These are phyloP conservation scores for Phytophthora quininea DNA, from an alignment of 352 stramenopile species.

Conservation along the genomic window DNA sequence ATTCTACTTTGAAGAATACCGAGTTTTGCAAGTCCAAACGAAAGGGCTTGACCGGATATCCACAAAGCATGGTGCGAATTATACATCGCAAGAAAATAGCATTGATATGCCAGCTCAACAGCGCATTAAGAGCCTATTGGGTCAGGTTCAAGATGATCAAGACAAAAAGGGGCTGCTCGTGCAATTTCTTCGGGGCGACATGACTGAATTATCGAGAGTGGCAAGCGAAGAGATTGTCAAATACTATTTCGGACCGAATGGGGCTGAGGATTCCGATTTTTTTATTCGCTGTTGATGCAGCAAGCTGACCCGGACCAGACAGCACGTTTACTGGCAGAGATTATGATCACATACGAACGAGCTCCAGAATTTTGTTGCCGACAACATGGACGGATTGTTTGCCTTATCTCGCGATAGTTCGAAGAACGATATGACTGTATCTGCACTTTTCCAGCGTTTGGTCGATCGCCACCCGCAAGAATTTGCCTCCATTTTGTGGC, in stretches of 20 bases:
- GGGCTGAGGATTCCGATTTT: slow-evolving; percentile 33
- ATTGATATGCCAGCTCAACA: slow-evolving; percentile 28
- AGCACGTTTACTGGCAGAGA: slow-evolving; percentile 33
- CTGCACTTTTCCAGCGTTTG: slow-evolving; percentile 56
- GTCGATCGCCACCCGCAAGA: slow-evolving; percentile 62
- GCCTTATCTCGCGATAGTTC: slow-evolving; percentile 1
- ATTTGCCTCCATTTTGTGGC: slow-evolving; percentile 65
- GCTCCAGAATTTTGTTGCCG: slow-evolving; percentile 55
- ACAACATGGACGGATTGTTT: slow-evolving; percentile 58
- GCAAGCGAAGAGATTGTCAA: slow-evolving; percentile 43
- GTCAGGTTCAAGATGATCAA: slow-evolving; percentile 29
- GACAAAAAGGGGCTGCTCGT: slow-evolving; percentile 52
- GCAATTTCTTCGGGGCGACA: slow-evolving; percentile 40
- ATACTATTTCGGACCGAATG: slow-evolving; percentile 39
- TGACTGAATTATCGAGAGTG: slow-evolving; percentile 29
- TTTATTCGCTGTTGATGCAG: slow-evolving; percentile 41
- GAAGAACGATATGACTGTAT: slow-evolving; percentile 4
- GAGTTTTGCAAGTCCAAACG: slow-evolving; percentile 16
- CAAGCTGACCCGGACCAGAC: slow-evolving; percentile 29
- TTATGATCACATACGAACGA: slow-evolving; percentile 35
- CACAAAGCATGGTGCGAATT: slow-evolving; percentile 5
- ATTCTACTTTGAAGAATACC: slow-evolving; percentile 64
- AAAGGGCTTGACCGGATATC: slow-evolving; percentile 7
- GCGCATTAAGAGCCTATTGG: slow-evolving; percentile 38
- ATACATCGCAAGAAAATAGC: slow-evolving; percentile 14